A percentile compares a stretch with the other conserved stretches of the same genome.
phyloP scores from a whole-genome alignment of 2,329 filamentous ascomycete genomes.

The Penicillium aurantiogriseum region DNA sequence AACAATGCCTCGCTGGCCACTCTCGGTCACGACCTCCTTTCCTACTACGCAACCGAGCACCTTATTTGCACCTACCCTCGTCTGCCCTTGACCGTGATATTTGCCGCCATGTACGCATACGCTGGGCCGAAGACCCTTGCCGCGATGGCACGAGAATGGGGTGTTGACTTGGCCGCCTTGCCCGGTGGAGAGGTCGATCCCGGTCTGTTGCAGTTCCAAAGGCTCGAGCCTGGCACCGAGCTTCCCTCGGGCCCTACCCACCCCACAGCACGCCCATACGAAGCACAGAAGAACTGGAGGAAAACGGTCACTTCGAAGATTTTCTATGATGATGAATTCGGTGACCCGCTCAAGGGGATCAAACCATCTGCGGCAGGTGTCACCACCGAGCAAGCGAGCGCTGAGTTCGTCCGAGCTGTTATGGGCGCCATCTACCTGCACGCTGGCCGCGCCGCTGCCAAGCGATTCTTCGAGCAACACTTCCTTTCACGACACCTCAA shows the following conservation, averaged over 20 bases:
- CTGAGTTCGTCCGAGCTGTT: constrained; percentile 77
- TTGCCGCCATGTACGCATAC: constrained; percentile 81
- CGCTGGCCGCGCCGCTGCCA: constrained; percentile 72
- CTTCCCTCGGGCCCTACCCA: constrained; percentile 41
- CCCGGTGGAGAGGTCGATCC: constrained; percentile 91
- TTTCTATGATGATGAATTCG: constrained; percentile 81
- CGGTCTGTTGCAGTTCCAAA: constrained; percentile 77
- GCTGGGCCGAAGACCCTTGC: constrained; percentile 72
- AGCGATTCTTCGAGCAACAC: constrained; percentile 79
- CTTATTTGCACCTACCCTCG: constrained; percentile 87
- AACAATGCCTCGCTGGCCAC: constrained; percentile 85
- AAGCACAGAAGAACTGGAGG: constrained; percentile 59
- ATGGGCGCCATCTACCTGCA: constrained; percentile 85
- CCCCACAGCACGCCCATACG: constrained; percentile 45
- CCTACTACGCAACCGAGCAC: constrained; percentile 85
- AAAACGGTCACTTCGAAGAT: constrained; percentile 73
- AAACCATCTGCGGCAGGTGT: constrained; percentile 37
- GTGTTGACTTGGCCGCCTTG: constrained; percentile 80
- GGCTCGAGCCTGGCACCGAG: constrained; percentile 45
- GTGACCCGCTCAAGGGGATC: constrained; percentile 54
- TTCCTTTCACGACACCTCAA: constrained; percentile 77
- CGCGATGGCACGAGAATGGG: constrained; percentile 79
- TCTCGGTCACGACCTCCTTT: constrained; percentile 77
- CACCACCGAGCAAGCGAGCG: constrained; percentile 60
- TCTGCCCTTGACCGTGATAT: constrained; percentile 82